A percentile compares a stretch with the other conserved stretches of the same genome.
phyloP scores from a whole-genome alignment of 139 green algal genomes.

The Chlamydomonas schloesseri region DNA sequence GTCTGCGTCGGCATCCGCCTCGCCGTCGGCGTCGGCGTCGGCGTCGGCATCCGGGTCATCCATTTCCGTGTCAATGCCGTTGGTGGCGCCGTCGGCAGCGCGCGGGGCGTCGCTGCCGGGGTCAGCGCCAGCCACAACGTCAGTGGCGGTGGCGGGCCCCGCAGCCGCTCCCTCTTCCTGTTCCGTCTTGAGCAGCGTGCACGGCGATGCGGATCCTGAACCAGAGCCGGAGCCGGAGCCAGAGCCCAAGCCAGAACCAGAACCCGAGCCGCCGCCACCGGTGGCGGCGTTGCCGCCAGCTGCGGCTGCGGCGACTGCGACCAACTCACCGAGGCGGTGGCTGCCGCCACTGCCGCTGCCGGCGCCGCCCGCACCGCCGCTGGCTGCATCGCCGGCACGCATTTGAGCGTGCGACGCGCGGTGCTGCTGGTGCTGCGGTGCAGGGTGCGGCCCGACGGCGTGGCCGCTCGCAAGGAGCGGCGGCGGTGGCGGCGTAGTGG shows the following conservation, averaged over 20 bases:
- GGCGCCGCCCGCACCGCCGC: too few species aligned
- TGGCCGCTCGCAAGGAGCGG: too few species aligned
- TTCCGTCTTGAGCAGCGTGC: conserved; percentile 4
- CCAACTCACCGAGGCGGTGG: conserved; percentile 3
- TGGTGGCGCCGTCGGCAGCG: background rate
- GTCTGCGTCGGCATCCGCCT: background rate
- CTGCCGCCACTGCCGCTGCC: too few species aligned
- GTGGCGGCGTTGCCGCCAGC: background rate
- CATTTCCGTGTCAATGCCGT: background rate
- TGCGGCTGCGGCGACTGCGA: background rate
- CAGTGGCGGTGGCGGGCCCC: background rate
- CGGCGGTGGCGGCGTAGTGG: too few species aligned
- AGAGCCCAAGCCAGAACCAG: background rate
- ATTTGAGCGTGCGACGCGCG: too few species aligned
- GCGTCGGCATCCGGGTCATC: background rate
- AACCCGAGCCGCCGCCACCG: background rate
- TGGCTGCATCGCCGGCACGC: background rate
- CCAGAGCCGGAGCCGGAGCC: background rate
- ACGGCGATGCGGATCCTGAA: conserved; percentile 15
- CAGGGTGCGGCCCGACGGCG: too few species aligned
- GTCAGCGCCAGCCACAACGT: background rate
- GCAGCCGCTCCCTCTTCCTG: background rate
- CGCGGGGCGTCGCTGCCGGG: background rate
- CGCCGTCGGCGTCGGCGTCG: background rate
- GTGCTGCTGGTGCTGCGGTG: too few species aligned